Evolutionary conservation across 2,329 filamentous ascomycete species (phyloP), one percentile per base, ranked within the genome.

Genomic region (Colletotrichum viniferum): DNA sequence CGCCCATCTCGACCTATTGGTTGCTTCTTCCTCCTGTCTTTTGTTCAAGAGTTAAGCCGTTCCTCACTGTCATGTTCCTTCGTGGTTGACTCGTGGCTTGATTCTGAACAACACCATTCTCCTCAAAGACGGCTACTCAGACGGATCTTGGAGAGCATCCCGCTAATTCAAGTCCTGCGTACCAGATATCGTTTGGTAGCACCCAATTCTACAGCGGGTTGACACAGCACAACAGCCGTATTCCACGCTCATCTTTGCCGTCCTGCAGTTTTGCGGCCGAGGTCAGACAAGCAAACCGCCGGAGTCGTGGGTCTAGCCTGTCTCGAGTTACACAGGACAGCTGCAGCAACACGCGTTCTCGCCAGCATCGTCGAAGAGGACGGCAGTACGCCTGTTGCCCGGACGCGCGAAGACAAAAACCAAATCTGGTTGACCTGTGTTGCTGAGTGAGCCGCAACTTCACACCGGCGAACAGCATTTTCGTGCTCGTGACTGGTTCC

Each of bases 91-190:
- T 43, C 66, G 32, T 61, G 26, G 34, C 63, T 68, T 48, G 58
- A 18, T 63, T 24, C 26, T 55, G 24, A 30, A 28, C 63, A 68
- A 26, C 38, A n/a, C 16, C 18, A 21, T 61, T 32, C 58, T 60
- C 55, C 62, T 52, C 34, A 36, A 26, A 26, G 34, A 68, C 73
- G 32, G 30, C 36, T 56, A 28, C 48, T 58, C 55, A 32, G 62
- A 76, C 66, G 24, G 66, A 55, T 34, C 16, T 30, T 52, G 55
- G 43, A 32, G 28, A 64, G 18, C 34, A 14, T 43, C 16, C 32
- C 69, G 76, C 76, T 77, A 73, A 77, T 55, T 32, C 63, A 76
- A 26, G 32, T 24, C n/a, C 55, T 66, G 69, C 60, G 14, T 65
- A 60, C 63, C 69, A 77, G 73, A 70, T 73, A 36, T 34, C 30